Conservation (phyloP, 2,329 filamentous ascomycete genomes). For the Fusarium setosum region DNA sequence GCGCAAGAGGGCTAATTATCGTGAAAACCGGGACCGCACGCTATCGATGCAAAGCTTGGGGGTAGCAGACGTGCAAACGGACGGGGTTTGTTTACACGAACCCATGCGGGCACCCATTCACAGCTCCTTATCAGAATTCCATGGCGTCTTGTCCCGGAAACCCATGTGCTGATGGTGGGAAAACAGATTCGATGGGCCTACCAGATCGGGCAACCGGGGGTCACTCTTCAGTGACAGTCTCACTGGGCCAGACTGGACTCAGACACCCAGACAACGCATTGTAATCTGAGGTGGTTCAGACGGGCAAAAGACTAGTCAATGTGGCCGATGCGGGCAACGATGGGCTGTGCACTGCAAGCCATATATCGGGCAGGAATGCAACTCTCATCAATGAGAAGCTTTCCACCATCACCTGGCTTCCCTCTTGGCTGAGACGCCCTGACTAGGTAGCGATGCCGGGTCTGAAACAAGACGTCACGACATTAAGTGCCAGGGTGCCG, state of each 20-base stretch:
- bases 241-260: constrained; percentile 10
- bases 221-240: too few relatives aligned
- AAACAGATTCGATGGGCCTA: neutral
- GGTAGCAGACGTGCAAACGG: neutral
- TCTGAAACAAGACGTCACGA: constrained; percentile 38
- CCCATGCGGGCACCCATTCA: neutral
- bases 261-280: constrained; percentile 30
- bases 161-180: too few relatives aligned
- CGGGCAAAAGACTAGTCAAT: neutral
- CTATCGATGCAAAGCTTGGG: neutral
- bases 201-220: neutral
- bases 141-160: neutral
- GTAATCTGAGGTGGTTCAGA: neutral
- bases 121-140: neutral
- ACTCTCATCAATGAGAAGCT: neutral
- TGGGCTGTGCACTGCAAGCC: constrained; percentile 2
- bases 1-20: too few relatives aligned
- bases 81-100: neutral
- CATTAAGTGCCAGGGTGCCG: constrained; percentile 19
- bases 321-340: neutral
- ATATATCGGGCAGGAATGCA: constrained; percentile 26
- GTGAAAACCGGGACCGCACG: too few relatives aligned
- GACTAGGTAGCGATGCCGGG: constrained; percentile 18
- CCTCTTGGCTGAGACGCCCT: constrained; percentile 21
- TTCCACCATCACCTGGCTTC: neutral